These are phyloP conservation scores for Euphorbia neoarborescens DNA, from an alignment of 441 rosid species.

Conservation along the genomic window DNA sequence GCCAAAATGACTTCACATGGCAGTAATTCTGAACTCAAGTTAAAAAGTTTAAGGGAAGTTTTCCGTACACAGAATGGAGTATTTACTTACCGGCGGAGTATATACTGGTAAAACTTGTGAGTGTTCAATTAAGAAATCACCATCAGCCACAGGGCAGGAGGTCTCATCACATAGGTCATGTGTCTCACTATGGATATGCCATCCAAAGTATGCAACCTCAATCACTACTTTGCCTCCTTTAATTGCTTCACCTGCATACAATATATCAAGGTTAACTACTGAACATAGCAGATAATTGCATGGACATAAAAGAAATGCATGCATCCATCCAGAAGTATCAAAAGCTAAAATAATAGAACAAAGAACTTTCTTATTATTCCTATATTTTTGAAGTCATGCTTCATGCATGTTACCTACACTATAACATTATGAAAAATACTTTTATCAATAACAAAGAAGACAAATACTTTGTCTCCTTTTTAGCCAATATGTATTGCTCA, in stretches of 20 bases:
- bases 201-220: constrained; percentile 78
- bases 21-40: neutral
- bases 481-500: neutral
- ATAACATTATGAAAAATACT: neutral
- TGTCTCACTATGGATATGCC: constrained; percentile 65
- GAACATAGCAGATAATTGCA: neutral
- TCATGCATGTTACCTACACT: neutral
- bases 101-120: constrained; percentile 72
- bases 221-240: constrained; percentile 67
- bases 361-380: neutral
- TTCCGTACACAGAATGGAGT: neutral
- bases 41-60: neutral
- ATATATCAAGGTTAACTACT: neutral
- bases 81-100: constrained; percentile 78
- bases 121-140: constrained; percentile 71
- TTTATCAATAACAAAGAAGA: neutral
- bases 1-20: neutral
- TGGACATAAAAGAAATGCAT: neutral
- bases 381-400: neutral
- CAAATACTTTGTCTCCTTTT: neutral
- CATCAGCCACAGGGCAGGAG: constrained; percentile 63
- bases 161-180: constrained; percentile 81
- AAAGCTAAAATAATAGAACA: neutral
- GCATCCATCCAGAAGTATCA: neutral
- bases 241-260: constrained; percentile 43